Base-by-base conservation (phyloP, 192 early-diverging fungal genomes). In the Coemansia sp. region DNA sequence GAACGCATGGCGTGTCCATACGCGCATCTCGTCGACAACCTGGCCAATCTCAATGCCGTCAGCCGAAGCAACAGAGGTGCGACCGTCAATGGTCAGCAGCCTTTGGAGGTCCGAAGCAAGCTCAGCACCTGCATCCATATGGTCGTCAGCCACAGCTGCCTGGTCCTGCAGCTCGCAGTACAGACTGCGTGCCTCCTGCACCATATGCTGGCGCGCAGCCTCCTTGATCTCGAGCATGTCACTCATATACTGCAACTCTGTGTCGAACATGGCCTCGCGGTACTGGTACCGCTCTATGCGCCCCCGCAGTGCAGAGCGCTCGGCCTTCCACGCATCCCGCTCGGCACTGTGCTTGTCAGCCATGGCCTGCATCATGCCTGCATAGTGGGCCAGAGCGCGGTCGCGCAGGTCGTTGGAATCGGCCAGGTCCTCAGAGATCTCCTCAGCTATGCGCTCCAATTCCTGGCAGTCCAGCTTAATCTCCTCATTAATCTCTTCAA, bases 171-270 rank as follows among this genome's bases (percentile, higher is more conserved):
- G 42, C 55, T 74, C 71, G 37, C 37, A 22, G 33, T 62, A 74
- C 18, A 74, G 46, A 9, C 11, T 26, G 1, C 64, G 63, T 1
- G 71, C 71, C 40, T 74, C 64, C 19, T 49, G 46, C 18, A 74
- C 64, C 55, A 74, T 67, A n/a, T 74, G 64, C 44, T 28, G 20
- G 5, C 71, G 71, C 10, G 71, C 71, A 6, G 57, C 64, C 23
- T 74, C 71, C 22, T 26, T 67, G 20, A 55, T 37, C 11, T 37
- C 60, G 28, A 74, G 35, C 18, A 45, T 22, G 18, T 55, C 18
- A 9, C 28, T 23, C 42, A 63, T 15, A 11, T 63, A 30, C 9
- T 74, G 32, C 19, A 41, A 27, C 36, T 47, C 54, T 20, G 59
- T 58, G 5, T 44, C 51, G 49, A 57, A 46, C 48, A 63, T 49